A percentile compares a stretch with the other conserved stretches of the same genome.
Evolutionary conservation across 2,329 filamentous ascomycete genomes (phyloP).

Genomic region (Plenodomus biglobosus): DNA sequence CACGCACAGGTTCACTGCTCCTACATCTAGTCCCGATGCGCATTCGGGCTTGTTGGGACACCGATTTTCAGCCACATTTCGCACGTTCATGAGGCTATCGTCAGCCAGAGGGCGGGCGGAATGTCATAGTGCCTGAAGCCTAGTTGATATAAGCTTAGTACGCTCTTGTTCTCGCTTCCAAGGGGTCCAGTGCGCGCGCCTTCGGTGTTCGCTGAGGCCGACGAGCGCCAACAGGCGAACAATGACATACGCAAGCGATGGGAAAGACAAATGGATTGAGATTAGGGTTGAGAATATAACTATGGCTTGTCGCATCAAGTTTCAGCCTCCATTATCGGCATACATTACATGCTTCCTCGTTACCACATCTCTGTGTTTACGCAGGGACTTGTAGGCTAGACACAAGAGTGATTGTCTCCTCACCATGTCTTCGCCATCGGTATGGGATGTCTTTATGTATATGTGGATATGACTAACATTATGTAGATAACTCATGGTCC

Average conservation of each 20-base stretch:
- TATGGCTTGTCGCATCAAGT: background rate
- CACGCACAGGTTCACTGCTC: too few relatives aligned
- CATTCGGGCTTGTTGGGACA: background rate
- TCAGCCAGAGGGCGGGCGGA: background rate
- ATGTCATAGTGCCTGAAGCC: background rate
- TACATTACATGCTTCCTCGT: too few relatives aligned
- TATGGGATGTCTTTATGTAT: too few relatives aligned
- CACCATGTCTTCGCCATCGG: background rate
- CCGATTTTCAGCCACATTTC: background rate
- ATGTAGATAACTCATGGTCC: background rate
- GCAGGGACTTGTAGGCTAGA: too few relatives aligned
- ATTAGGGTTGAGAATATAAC: background rate
- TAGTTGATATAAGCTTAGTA: too few relatives aligned
- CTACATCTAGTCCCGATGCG: background rate
- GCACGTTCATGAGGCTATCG: background rate
- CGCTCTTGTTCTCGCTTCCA: too few relatives aligned
- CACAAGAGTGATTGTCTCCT: background rate
- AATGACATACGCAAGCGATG: background rate
- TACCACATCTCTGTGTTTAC: too few relatives aligned
- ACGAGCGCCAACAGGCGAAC: background rate
- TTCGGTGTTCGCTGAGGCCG: background rate
- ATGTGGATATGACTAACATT: background rate
- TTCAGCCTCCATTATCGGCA: background rate
- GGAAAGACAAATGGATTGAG: too few relatives aligned
- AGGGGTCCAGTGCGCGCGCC: too few relatives aligned